Percentiles rank a stretch among this genome's conserved stretches.
phyloP scores from a whole-genome alignment of 768 basidiomycete genomes.

The Mycena pura region DNA sequence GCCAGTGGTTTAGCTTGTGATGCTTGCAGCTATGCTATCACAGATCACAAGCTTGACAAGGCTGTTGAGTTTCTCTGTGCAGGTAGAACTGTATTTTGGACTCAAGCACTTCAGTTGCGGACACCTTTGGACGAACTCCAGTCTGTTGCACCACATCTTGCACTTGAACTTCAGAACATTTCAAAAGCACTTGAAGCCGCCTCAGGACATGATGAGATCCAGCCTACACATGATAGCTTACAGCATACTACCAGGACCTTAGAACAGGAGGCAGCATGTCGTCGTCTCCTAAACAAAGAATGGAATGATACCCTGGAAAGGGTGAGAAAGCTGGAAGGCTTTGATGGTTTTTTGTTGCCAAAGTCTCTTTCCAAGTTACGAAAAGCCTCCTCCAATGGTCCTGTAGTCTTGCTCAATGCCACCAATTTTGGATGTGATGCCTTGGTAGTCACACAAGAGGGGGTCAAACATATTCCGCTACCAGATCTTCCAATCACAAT shows the following conservation, averaged over 20 bases:
- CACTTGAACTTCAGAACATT: conserved; percentile 1
- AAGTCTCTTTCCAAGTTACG: conserved; percentile 19
- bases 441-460: conserved; percentile 19
- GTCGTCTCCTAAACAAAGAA: conserved; percentile 31
- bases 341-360: conserved; percentile 30
- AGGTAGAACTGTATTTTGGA: conserved; percentile 1
- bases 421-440: conserved; percentile 29
- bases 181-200: conserved; percentile 1
- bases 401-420: conserved; percentile 41
- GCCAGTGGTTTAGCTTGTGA: conserved; percentile 2
- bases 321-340: conserved; percentile 34
- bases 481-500: conserved; percentile 3
- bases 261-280: conserved; percentile 26
- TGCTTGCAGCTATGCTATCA: conserved; percentile 4
- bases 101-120: conserved; percentile 3
- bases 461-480: conserved; percentile 20
- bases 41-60: neutral
- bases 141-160: conserved; percentile 3
- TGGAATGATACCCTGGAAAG: conserved; percentile 32
- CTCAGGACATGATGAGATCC: neutral
- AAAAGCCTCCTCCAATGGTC: conserved; percentile 33
- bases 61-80: conserved; percentile 4
- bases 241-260: conserved; percentile 5
- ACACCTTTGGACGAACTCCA: conserved; percentile 1
- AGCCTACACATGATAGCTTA: neutral